Base-by-base conservation (phyloP, 208 protist genomes). In the Angomonas deanei region DNA sequence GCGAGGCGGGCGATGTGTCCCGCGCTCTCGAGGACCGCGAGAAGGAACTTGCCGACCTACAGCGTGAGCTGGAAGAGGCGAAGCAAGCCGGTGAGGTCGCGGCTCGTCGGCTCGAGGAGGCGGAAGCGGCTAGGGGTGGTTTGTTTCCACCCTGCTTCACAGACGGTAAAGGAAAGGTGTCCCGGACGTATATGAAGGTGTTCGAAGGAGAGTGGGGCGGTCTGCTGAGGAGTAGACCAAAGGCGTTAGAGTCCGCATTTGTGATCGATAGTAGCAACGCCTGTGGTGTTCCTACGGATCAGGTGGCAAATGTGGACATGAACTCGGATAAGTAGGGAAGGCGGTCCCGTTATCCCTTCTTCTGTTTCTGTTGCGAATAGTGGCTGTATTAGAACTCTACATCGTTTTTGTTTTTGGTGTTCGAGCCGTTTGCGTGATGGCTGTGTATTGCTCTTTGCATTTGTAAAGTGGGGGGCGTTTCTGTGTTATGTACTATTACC, bases 211-310 rank as follows among this genome's bases (percentile, higher is more conserved):
- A 88, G 56, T 88, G 82, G 82, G 68, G 62, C 1, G 63, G 66
- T n/a, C 57, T 88, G 32, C 36, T 88, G 23, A 26, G 36, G 60
- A 61, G 84, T n/a, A 58, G 77, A 27, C 77, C 82, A 23, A 70
- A 84, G 52, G 82, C 82, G 27, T 70, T 88, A 26, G 71, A 76
- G 68, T 36, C 71, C 13, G 77, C 78, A 15, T 88, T 88, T 60
- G 69, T 84, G 36, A 78, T 82, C 53, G 82, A 88, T 63, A 66
- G 77, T n/a, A 74, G 68, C 67, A 82, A 82, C 60, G 82, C 82
- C 10, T 84, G 74, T 63, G 77, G 82, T 62, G 82, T 88, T 15
- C 82, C 82, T 28, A 73, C 75, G 15, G 76, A 84, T 38, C 78
- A 85, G 60, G 73, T 88, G 33, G 54, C 5, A 5, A 52, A 74